Evolutionary conservation across 2,329 filamentous ascomycete genomes (phyloP).

Genomic region (Botryotinia narcissicola): DNA sequence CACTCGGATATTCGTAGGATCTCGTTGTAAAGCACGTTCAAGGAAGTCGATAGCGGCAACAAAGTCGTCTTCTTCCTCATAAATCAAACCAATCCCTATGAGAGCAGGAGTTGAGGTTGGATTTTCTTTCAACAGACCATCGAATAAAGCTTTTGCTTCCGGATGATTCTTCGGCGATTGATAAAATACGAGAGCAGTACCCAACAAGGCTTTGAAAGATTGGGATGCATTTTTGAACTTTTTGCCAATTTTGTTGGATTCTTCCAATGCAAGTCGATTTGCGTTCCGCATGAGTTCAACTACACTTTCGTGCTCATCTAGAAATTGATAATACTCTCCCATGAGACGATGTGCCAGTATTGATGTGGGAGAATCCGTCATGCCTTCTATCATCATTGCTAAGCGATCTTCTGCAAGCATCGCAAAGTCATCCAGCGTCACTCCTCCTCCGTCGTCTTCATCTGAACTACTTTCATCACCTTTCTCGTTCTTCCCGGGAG

Average conservation of each 20-base stretch:
- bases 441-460: constrained; percentile 55
- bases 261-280: constrained; percentile 55
- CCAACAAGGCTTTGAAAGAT: constrained; percentile 73
- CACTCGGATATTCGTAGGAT: constrained; percentile 72
- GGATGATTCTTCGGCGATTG: constrained; percentile 86
- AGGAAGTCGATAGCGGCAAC: constrained; percentile 78
- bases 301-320: constrained; percentile 81
- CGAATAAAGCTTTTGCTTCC: constrained; percentile 84
- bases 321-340: constrained; percentile 75
- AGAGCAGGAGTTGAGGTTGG: constrained; percentile 75
- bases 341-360: constrained; percentile 80
- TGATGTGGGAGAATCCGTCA: constrained; percentile 62
- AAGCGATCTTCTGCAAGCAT: constrained; percentile 76
- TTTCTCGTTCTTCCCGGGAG: constrained; percentile 40
- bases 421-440: constrained; percentile 53
- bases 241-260: constrained; percentile 66
- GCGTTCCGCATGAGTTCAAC: constrained; percentile 79
- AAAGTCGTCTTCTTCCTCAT: constrained; percentile 91
- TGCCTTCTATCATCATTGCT: constrained; percentile 74
- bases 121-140: constrained; percentile 74
- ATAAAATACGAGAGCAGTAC: constrained; percentile 84
- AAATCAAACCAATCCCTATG: constrained; percentile 86
- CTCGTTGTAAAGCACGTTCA: constrained; percentile 68
- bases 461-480: constrained; percentile 53
- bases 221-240: constrained; percentile 68